Evolutionary conservation across 257 asterid genomes (phyloP).

Genomic region (Primulina huaijiensis): DNA sequence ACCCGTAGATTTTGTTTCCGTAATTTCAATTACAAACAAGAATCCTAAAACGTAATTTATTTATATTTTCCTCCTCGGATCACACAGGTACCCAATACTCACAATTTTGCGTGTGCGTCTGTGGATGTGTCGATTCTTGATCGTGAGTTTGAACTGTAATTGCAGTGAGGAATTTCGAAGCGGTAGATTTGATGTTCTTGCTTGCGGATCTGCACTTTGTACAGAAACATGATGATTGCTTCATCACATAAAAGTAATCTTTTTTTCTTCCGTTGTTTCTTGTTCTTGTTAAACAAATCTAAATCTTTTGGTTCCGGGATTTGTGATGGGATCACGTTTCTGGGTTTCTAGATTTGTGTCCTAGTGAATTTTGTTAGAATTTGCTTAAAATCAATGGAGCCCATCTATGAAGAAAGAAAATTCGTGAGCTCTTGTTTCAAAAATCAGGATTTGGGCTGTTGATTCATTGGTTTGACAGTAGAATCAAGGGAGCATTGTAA

Average conservation of each 20-base stretch:
- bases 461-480: not conserved
- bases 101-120: not conserved
- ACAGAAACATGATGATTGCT: slow-evolving; percentile 60
- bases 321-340: slow-evolving; percentile 11
- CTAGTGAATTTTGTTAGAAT: slow-evolving; percentile 19
- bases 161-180: slow-evolving; percentile 40
- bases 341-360: not conserved
- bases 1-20: too few relatives aligned
- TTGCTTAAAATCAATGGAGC: not conserved
- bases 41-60: too few relatives aligned
- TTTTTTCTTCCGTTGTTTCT: not conserved
- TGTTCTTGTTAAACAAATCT: not conserved
- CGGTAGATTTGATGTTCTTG: slow-evolving; percentile 82
- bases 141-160: slow-evolving; percentile 23
- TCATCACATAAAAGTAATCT: slow-evolving; percentile 60
- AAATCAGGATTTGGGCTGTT: not conserved
- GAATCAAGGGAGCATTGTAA: too few relatives aligned
- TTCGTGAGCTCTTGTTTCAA: not conserved
- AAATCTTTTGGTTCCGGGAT: not conserved
- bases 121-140: slow-evolving; percentile 23
- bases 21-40: too few relatives aligned
- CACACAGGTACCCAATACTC: not conserved
- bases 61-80: too few relatives aligned
- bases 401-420: slow-evolving; percentile 5
- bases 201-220: slow-evolving; percentile 57